These are phyloP conservation scores for Yarrowia sp. DNA, from an alignment of 805 yeast species.

Conservation along the genomic window DNA sequence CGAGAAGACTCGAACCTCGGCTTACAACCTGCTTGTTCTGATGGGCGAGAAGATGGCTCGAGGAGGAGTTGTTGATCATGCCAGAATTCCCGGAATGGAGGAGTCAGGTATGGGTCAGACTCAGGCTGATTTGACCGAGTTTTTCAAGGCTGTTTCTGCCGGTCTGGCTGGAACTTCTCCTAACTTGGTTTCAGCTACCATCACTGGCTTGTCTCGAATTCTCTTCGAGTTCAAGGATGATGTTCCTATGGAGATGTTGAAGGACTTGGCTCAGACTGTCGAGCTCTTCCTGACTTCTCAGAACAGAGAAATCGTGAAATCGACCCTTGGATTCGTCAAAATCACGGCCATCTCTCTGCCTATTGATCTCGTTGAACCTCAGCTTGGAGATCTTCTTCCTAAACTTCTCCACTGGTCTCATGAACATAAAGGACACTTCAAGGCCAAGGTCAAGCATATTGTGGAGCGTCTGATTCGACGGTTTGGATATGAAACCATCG, in stretches of 20 bases:
- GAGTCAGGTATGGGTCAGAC: conserved; percentile 48
- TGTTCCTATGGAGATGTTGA: conserved; percentile 56
- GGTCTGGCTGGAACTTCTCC: conserved; percentile 93
- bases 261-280: conserved; percentile 80
- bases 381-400: conserved; percentile 62
- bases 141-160: conserved; percentile 89
- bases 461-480: conserved; percentile 87
- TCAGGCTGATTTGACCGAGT: conserved; percentile 74
- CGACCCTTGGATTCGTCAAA: conserved; percentile 71
- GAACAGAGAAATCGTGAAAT: conserved; percentile 88
- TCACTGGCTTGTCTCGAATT: conserved; percentile 84
- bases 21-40: conserved; percentile 69
- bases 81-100: conserved; percentile 66
- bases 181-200: conserved; percentile 95
- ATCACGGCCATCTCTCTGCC: conserved; percentile 86
- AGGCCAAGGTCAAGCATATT: conserved; percentile 87
- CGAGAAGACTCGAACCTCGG: conserved; percentile 82
- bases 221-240: conserved; percentile 78
- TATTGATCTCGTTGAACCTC: conserved; percentile 63
- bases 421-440: conserved; percentile 94
- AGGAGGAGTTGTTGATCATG: conserved; percentile 62
- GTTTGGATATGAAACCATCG: conserved; percentile 85
- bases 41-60: conserved; percentile 77
- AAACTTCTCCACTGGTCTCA: conserved; percentile 89
- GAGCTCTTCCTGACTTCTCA: conserved; percentile 87